phyloP scores from a whole-genome alignment of 805 yeast genomes.

The Candida golubevii region DNA sequence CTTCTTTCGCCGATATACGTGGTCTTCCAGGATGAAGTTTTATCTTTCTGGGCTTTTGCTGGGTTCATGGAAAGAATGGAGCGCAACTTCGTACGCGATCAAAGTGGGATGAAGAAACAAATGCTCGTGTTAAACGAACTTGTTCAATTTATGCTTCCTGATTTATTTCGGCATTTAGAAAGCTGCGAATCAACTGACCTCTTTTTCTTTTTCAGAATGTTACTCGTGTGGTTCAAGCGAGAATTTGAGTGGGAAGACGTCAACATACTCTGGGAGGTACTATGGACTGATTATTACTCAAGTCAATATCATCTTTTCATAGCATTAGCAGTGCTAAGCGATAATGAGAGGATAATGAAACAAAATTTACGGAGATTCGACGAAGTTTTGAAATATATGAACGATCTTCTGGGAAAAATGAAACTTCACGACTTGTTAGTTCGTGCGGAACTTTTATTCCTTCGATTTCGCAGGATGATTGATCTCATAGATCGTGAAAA shows the following conservation, averaged over 20 bases:
- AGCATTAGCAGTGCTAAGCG: constrained; percentile 85
- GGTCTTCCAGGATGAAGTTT: constrained; percentile 59
- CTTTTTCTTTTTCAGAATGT: constrained; percentile 92
- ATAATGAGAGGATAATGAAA: constrained; percentile 73
- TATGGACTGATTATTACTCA: constrained; percentile 83
- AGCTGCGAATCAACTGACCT: constrained; percentile 86
- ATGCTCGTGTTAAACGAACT: constrained; percentile 78
- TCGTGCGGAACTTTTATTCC: constrained; percentile 79
- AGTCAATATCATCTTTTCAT: constrained; percentile 86
- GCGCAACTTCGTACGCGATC: constrained; percentile 85
- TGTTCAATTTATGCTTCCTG: constrained; percentile 87
- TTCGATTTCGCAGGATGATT: constrained; percentile 75
- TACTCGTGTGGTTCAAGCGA: constrained; percentile 91
- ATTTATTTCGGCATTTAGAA: constrained; percentile 74
- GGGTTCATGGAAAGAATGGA: constrained; percentile 94
- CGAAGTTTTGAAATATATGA: constrained; percentile 88
- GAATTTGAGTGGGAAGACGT: constrained; percentile 81
- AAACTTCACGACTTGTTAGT: constrained; percentile 72
- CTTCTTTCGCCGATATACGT: constrained; percentile 80
- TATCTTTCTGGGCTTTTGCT: constrained; percentile 86
- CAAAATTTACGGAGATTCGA: constrained; percentile 76
- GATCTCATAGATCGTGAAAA: constrained; percentile 66
- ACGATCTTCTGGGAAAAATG: constrained; percentile 76
- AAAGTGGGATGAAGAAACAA: constrained; percentile 88
- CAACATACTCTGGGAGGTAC: constrained; percentile 81